phyloP scores from a whole-genome alignment of 805 yeast genomes.

The Candida xyloterini region DNA sequence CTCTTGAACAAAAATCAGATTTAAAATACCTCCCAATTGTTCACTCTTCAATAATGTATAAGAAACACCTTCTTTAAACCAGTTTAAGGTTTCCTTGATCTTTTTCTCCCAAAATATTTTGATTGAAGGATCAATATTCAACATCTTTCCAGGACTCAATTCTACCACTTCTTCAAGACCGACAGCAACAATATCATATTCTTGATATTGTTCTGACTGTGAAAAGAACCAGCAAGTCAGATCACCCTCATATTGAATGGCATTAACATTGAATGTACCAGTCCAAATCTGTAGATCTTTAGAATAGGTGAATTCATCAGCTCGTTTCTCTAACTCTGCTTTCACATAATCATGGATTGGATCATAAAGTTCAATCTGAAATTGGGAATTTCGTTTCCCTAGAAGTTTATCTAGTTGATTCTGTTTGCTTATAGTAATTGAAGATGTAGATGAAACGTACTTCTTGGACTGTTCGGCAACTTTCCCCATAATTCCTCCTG shows the following conservation, averaged over 20 bases:
- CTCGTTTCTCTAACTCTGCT: conserved; percentile 38
- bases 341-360: conserved; percentile 54
- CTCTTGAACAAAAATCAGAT: conserved; percentile 64
- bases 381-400: conserved; percentile 47
- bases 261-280: conserved; percentile 56
- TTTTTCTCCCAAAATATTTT: conserved; percentile 64
- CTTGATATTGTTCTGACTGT: conserved; percentile 32
- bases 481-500: conserved; percentile 46
- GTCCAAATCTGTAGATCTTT: conserved; percentile 44
- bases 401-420: conserved; percentile 41
- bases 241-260: conserved; percentile 41
- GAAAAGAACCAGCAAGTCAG: conserved; percentile 48
- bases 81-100: conserved; percentile 46
- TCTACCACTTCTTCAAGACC: conserved; percentile 92
- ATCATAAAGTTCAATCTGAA: conserved; percentile 42
- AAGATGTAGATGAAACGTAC: conserved; percentile 27
- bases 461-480: conserved; percentile 36
- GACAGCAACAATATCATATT: conserved; percentile 68
- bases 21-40: conserved; percentile 81
- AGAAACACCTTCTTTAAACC: conserved; percentile 32
- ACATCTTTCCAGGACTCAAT: conserved; percentile 76
- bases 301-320: conserved; percentile 39
- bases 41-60: conserved; percentile 60
- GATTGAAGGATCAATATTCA: conserved; percentile 66
- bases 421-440: conserved; percentile 24